Percentiles rank a stretch among this genome's conserved stretches.
Conservation (phyloP, 179 eudicot genomes). For the Spinacia oleracea region DNA sequence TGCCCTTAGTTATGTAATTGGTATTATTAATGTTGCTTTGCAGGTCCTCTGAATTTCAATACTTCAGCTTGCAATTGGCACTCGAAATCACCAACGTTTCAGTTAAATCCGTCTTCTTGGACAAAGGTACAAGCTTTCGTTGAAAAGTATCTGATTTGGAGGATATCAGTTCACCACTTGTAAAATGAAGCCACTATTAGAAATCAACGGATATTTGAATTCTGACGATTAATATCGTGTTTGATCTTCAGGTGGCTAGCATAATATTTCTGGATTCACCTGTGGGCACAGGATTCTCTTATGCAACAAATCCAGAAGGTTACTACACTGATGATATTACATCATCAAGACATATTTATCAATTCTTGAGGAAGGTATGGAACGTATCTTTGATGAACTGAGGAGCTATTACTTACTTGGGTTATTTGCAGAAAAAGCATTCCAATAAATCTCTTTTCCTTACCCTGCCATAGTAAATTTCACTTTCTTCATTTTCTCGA, state of each 20-base stretch:
- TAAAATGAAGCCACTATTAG: background rate
- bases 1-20: background rate
- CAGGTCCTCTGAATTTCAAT: constrained; percentile 19
- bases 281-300: constrained; percentile 58
- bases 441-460: too few species aligned
- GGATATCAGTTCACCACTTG: background rate
- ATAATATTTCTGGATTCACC: constrained; percentile 50
- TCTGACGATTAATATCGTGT: background rate
- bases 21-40: background rate
- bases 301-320: constrained; percentile 29
- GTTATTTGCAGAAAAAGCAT: too few species aligned
- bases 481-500: too few species aligned
- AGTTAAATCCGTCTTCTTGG: constrained; percentile 24
- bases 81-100: constrained; percentile 17
- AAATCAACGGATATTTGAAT: background rate
- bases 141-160: background rate
- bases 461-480: too few species aligned
- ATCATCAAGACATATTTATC: constrained; percentile 21
- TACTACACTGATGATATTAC: constrained; percentile 16
- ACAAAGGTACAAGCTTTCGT: constrained; percentile 6
- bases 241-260: constrained; percentile 36
- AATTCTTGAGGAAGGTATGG: constrained; percentile 24
- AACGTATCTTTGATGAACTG: background rate
- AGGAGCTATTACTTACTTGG: too few species aligned
- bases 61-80: background rate